A percentile compares a stretch with the other conserved stretches of the same genome.
Conservation (phyloP, 148 eudicot species). For the Heliosperma pusillum region DNA sequence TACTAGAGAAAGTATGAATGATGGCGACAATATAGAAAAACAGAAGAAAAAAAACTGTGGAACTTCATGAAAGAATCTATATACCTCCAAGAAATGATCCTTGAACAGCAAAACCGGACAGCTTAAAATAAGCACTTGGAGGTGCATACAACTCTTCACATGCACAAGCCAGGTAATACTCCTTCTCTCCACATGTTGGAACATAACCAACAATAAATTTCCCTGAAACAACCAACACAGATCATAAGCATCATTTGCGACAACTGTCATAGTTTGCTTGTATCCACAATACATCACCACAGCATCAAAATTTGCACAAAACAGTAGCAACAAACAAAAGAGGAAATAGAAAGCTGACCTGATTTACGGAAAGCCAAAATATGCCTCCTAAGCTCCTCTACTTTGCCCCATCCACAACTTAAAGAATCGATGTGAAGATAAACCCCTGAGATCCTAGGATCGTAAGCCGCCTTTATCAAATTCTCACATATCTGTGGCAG, state of each 20-base stretch:
- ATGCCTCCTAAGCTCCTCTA: constrained; percentile 91
- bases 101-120: constrained; percentile 76
- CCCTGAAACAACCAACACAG: constrained; percentile 40
- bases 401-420: constrained; percentile 89
- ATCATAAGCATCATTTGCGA: neutral
- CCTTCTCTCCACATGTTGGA: constrained; percentile 84
- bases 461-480: constrained; percentile 84
- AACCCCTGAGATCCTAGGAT: constrained; percentile 84
- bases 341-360: constrained; percentile 33
- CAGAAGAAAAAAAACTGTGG: neutral
- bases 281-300: neutral
- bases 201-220: constrained; percentile 72
- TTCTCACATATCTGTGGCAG: constrained; percentile 94
- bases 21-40: neutral
- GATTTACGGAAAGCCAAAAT: constrained; percentile 82
- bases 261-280: neutral
- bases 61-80: neutral
- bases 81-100: constrained; percentile 95
- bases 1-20: neutral
- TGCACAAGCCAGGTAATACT: constrained; percentile 88
- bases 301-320: neutral
- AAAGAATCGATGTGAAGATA: constrained; percentile 85
- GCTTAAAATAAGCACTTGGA: constrained; percentile 84
- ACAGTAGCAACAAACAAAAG: neutral
- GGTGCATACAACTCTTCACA: constrained; percentile 89